phyloP scores from a whole-genome alignment of 257 asterid species.

The Gynochthodes officinalis region DNA sequence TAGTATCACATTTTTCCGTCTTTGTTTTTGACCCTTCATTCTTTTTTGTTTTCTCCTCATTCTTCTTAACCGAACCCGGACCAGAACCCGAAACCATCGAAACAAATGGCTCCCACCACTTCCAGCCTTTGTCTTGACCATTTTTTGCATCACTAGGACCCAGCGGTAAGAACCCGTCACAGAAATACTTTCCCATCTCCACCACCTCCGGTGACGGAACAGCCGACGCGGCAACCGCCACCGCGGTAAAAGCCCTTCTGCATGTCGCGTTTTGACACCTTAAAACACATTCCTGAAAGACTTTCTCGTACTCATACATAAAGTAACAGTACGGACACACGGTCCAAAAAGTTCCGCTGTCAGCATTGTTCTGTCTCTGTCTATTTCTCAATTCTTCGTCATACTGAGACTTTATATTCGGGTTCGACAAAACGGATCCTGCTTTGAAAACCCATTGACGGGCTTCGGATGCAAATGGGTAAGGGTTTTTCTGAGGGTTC shows the following conservation, averaged over 20 bases:
- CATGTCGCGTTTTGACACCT: conserved; percentile 55
- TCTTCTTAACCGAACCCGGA: not conserved
- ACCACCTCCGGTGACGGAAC: conserved; percentile 50
- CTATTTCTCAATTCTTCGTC: conserved; percentile 32
- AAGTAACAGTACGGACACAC: conserved; percentile 60
- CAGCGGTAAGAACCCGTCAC: conserved; percentile 40
- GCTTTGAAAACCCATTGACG: conserved; percentile 32
- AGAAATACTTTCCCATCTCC: conserved; percentile 43
- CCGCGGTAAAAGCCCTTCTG: conserved; percentile 43
- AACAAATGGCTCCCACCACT: conserved; percentile 42
- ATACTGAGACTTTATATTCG: conserved; percentile 28
- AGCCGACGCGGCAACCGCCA: conserved; percentile 26
- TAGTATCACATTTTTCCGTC: not conserved
- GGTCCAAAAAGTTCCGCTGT: conserved; percentile 55
- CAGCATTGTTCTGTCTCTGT: not conserved
- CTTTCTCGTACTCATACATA: conserved; percentile 43
- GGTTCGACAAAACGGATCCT: conserved; percentile 44
- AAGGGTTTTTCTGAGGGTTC: conserved; percentile 39
- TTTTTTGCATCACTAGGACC: not conserved
- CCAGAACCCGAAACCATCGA: not conserved
- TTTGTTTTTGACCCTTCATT: not conserved
- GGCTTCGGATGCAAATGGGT: conserved; percentile 44
- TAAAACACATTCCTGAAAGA: conserved; percentile 41
- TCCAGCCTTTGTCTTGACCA: conserved; percentile 15
- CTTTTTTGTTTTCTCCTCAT: not conserved